A percentile compares a stretch with the other conserved stretches of the same genome.
phyloP scores from a whole-genome alignment of 139 green algal species.

The Picochlorum costavermella region DNA sequence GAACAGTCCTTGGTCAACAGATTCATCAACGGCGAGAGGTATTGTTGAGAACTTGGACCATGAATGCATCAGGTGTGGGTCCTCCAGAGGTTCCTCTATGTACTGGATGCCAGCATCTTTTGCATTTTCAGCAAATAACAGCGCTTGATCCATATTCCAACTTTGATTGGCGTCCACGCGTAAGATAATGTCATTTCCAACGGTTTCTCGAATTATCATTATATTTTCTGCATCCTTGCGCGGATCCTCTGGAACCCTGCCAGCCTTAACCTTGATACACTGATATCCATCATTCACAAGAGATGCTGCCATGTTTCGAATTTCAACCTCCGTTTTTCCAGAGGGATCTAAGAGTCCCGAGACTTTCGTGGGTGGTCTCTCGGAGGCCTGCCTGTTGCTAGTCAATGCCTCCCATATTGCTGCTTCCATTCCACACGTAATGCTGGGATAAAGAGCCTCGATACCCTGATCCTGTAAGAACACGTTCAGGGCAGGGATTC shows the following conservation, averaged over 20 bases:
- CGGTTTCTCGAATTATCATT: slow-evolving; percentile 39
- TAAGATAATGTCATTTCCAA: slow-evolving; percentile 56
- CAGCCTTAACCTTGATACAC: slow-evolving; percentile 87
- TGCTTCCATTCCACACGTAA: neutral
- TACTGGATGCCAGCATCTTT: slow-evolving; percentile 49
- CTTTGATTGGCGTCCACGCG: slow-evolving; percentile 83
- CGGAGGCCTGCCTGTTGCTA: neutral
- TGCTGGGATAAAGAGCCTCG: neutral
- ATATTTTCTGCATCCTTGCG: slow-evolving; percentile 64
- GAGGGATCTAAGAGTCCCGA: neutral
- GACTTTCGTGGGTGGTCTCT: neutral
- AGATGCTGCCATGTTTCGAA: too few species aligned
- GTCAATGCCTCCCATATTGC: neutral
- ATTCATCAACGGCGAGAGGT: slow-evolving; percentile 76
- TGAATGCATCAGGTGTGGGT: slow-evolving; percentile 39
- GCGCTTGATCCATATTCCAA: slow-evolving; percentile 69
- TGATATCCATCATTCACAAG: slow-evolving; percentile 31
- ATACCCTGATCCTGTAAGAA: neutral
- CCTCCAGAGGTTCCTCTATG: slow-evolving; percentile 71
- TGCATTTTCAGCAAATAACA: slow-evolving; percentile 7
- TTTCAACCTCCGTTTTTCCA: neutral
- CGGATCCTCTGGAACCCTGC: slow-evolving; percentile 28
- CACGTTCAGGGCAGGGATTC: neutral
- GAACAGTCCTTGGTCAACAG: slow-evolving; percentile 58
- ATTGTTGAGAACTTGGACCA: slow-evolving; percentile 45